Evolutionary conservation across 371 early-diverging fungal genomes (phyloP).

Genomic region (Amoeboaphelidium occidentale): DNA sequence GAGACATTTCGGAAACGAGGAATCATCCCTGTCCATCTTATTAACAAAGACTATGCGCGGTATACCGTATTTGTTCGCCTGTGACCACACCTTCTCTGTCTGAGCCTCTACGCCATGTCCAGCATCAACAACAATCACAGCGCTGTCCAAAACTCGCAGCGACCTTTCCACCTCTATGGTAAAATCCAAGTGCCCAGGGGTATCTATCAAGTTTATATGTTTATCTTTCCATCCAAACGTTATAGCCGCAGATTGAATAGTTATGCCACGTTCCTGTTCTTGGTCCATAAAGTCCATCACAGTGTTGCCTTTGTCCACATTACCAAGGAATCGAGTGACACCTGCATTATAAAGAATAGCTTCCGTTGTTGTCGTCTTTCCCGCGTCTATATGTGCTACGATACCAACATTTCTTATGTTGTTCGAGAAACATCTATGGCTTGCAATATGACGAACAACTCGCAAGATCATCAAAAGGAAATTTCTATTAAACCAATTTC

Average conservation of each 20-base stretch:
- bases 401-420: constrained; percentile 86
- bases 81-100: constrained; percentile 78
- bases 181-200: constrained; percentile 91
- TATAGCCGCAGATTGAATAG: constrained; percentile 81
- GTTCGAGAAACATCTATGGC: too few relatives aligned
- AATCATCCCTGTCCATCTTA: constrained; percentile 54
- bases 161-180: constrained; percentile 84
- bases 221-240: constrained; percentile 69
- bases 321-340: constrained; percentile 55
- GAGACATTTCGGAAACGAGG: background rate
- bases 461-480: background rate
- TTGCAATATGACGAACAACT: too few relatives aligned
- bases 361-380: constrained; percentile 89
- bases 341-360: constrained; percentile 89
- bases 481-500: background rate
- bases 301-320: constrained; percentile 76
- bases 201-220: constrained; percentile 71
- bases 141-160: constrained; percentile 77
- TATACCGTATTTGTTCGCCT: constrained; percentile 44
- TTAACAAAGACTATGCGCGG: constrained; percentile 75
- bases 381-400: constrained; percentile 92
- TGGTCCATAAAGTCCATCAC: constrained; percentile 76
- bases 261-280: constrained; percentile 82
- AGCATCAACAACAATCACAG: constrained; percentile 70
- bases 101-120: constrained; percentile 93